Evolutionary conservation across 805 yeast species (phyloP), one percentile per base, ranked within the genome.

Genomic region (Saturnispora galanensis): DNA sequence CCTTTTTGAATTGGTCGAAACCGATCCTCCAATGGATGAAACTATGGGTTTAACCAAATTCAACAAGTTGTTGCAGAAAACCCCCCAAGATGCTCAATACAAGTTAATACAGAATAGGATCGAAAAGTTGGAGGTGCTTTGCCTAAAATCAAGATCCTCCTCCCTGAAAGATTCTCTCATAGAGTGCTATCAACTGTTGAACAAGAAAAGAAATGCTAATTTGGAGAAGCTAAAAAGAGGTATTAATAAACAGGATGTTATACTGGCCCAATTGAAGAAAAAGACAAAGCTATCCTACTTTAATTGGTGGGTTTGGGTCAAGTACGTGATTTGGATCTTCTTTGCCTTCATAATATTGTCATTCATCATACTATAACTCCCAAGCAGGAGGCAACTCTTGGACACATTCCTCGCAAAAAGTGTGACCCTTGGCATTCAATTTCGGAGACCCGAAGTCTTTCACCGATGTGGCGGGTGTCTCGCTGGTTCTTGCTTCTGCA

Each of bases 381-480:
- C 65, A 59, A 1, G 62, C 53, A 31, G 56, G 54, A 10, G 57
- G 53, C 26, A 50, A 31, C 35, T 56, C 53, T 30, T 60, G 63
- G 10, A 55, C 33, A 38, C 66, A 62, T 31, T 56, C 60, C 35
- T 55, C 56, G 13, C 59, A 49, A 16, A 56, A 44, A 2, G 54
- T 49, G 30, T 47, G 48, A 10, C 38, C 43, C 10, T 28, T 28
- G 6, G 50, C 46, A 10, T 48, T 44, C 5, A 46, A 31, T 35
- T 26, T 46, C 8, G 47, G 49, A 5, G 49, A 47, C 9, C 51
- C 51, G 17, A 39, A 15, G 17, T 42, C 44, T 2, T 38, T 30
- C 29, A 18, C 29, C 17, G 46, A 37, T 31, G 47, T 39, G 10
- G 43, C 26, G 37, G 16, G 35, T 3, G 16, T 29, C 12, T 35